Base-by-base conservation (phyloP, 148 eudicot species). In the Fagopyrum homotropicum region DNA sequence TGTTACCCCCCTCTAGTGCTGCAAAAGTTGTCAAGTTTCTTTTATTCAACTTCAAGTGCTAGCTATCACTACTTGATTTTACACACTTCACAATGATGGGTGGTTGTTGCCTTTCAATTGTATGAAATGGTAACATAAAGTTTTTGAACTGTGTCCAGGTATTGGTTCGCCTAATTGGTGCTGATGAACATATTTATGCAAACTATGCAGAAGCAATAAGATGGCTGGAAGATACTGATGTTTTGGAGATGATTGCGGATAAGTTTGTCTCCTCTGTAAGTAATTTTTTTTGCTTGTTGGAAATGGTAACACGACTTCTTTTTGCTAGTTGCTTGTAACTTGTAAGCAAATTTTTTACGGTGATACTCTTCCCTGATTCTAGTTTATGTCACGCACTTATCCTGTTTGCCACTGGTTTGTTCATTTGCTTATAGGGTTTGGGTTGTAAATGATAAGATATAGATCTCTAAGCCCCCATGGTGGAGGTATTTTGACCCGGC, bases 241-340 rank as follows among this genome's bases (percentile, higher is more conserved):
- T 95, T 77, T 80, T 92, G 84, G 98, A 89, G 80, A 89, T 95
- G 96, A 89, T 95, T 78, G 93, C 89, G 45, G 97, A 92, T 75
- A 95, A 92, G 81, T 92, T 92, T 83, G 92, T 93, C 80, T 90
- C 97, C 54, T 90, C 98, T 51, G 98, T 95, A 86, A 85, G 97
- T 82, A 14, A 14, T 35, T 46, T 40, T 30, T 30, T 44, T 29
- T 61, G 40, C 9, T 43, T 14, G 40, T 35, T 35, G 40, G 40
- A 35, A 35, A 35, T 35, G 40, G 40, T 35, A 35, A 35, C 40
- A 35, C 40, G 3, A 35, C 40, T 35, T 35, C 40, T 35, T 35
- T 35, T 35, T 35, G 26, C 26, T 22, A 22, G 30, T 57, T 56
- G 35, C 30, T 59, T 59, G 35, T 19, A 19, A 30, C 3, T 35